A percentile compares a stretch with the other conserved stretches of the same genome.
Conservation (phyloP, 768 basidiomycete species). For the Gyrodon lividus region DNA sequence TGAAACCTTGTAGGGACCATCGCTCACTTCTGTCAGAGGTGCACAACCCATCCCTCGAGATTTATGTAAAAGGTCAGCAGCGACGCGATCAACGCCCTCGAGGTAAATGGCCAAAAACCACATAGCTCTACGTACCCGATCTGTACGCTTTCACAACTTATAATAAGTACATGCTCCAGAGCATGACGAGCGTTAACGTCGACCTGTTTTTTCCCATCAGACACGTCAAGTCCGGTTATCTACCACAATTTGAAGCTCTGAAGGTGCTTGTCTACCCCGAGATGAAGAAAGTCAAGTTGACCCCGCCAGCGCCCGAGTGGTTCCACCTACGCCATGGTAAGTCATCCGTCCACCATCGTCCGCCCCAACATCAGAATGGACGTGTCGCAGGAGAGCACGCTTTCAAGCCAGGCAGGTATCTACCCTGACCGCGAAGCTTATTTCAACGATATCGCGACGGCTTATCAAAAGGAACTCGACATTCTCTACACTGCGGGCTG, state of each 20-base stretch:
- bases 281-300: slow-evolving; percentile 67
- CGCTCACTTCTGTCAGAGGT: slow-evolving; percentile 18
- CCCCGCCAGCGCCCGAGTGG: slow-evolving; percentile 70
- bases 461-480: slow-evolving; percentile 45
- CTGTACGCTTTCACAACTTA: slow-evolving; percentile 20
- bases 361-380: neutral
- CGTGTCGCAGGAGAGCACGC: slow-evolving; percentile 20
- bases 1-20: neutral
- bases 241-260: slow-evolving; percentile 60
- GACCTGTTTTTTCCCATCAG: slow-evolving; percentile 34
- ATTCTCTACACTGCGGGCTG: slow-evolving; percentile 45
- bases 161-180: slow-evolving; percentile 7
- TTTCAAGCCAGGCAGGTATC: slow-evolving; percentile 15
- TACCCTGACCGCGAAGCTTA: slow-evolving; percentile 37
- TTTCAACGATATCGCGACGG: slow-evolving; percentile 47
- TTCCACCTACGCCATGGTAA: slow-evolving; percentile 67
- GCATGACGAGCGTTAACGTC: too few relatives aligned
- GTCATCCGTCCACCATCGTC: neutral
- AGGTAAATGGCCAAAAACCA: neutral
- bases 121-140: slow-evolving; percentile 27
- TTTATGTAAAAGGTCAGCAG: slow-evolving; percentile 24
- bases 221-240: slow-evolving; percentile 59
- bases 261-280: slow-evolving; percentile 58
- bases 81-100: too few relatives aligned
- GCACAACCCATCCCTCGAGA: slow-evolving; percentile 20